Base-by-base conservation (phyloP, 495 filamentous ascomycete species). In the Hypomontagnella monticulosa region DNA sequence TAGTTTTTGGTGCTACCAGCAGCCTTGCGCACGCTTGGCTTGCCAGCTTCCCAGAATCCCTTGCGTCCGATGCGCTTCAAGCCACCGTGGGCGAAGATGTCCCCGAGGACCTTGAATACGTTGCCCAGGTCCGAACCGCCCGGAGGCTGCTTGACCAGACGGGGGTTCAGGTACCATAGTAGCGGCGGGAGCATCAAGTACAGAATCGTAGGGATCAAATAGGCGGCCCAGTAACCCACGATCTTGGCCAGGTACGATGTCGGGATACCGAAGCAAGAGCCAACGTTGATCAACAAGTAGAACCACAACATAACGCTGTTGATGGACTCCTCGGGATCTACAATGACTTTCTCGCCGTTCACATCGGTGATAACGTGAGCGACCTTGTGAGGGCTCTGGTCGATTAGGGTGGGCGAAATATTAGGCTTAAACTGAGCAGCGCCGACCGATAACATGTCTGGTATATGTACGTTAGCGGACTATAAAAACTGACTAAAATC, bases 201-300 rank as follows among this genome's bases (percentile, higher is more conserved):
- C 12, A 87, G 68, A 57, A 85, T 80, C 4, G 81, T 80, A 40
- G 88, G 87, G 18, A 94, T 84, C 37, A 93, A 78, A 74, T 87
- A 93, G 11, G 85, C 87, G 4, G 82, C 82, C 89, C 88, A 93
- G 79, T 89, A 92, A 43, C 85, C 89, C 20, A 88, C 78, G 65
- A 79, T 59, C 69, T 78, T 79, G 42, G 76, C 79, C 4, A 77
- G 51, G 47, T 81, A 81, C 0, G 76, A 72, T 20, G 78, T 80
- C 16, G 79, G 74, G 40, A 81, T 78, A 87, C 79, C 58, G 82
- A 80, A 57, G 84, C 86, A 57, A 85, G 85, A 40, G 81, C 91
- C 91, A 47, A 94, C 40, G 76, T 95, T 93, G 81, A 93, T 91
- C 65, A 88, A 87, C 42, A 84, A 75, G 71, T 93, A 93, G 75